Base-by-base conservation (phyloP, 441 rosid species). In the Codiaeum variegatum region DNA sequence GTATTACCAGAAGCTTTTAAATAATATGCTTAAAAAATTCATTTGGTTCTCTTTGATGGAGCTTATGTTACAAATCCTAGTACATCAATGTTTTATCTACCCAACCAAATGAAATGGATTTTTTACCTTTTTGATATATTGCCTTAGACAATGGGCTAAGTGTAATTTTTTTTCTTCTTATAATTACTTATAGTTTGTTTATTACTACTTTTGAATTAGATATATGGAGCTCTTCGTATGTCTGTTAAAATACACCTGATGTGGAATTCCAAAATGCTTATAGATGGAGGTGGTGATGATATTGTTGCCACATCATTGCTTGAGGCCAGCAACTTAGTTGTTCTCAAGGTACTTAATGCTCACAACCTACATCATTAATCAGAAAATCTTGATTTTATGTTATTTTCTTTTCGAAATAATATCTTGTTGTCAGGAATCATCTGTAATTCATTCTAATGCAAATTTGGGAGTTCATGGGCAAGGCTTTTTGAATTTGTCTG, bases 381-480 rank as follows among this genome's bases (percentile, higher is more conserved):
- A 9, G 59, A 54, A 49, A 65, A 12, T 34, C 69, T 31, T 76
- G 73, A 42, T 13, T 61, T 56, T 70, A 13, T 85, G 12, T 63
- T 36, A 49, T 75, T 62, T 26, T 29, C 13, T 61, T 26, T 67
- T 11, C 71, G 49, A 58, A 44, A 26, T 65, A 67, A 34, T 70
- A 16, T 66, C 47, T 70, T 73, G 40, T 67, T 59, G 54, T 58
- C 79, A 93, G 98, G 93, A 87, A 77, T 91, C 96, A 49, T 93
- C 98, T 67, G 81, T 90, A 29, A 93, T 93, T 85, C 96, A 79
- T 80, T 91, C 98, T 69, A 91, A 90, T 85, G 97, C 96, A 72
- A 88, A 93, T 82, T 84, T 93, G 71, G 98, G 96, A 82, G 93
- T 93, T 77, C 93, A 89, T 73, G 97, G 98, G 23, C 98, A 93